These are phyloP conservation scores for Rosellinia necatrix DNA, from an alignment of 2,329 filamentous ascomycete species.

Conservation along the genomic window DNA sequence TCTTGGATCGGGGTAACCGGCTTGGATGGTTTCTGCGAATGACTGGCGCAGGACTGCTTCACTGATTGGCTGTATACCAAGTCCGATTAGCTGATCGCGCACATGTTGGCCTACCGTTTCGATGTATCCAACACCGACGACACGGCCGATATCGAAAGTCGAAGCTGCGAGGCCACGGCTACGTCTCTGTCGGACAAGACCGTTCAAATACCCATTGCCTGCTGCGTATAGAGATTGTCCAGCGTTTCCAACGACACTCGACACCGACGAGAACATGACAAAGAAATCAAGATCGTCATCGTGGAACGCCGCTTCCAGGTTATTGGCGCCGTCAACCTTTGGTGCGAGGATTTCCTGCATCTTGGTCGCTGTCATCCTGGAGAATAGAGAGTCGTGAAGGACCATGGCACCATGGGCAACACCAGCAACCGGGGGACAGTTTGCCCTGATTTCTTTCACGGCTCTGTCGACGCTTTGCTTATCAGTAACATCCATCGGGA, in stretches of 20 bases:
- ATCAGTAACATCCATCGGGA: constrained; percentile 30
- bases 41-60: constrained; percentile 21
- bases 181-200: constrained; percentile 10
- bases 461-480: background rate
- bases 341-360: constrained; percentile 35
- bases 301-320: constrained; percentile 40
- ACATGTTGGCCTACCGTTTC: constrained; percentile 20
- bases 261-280: constrained; percentile 40
- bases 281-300: constrained; percentile 44
- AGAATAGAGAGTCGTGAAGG: constrained; percentile 37
- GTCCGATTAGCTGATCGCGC: background rate
- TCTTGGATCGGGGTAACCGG: constrained; percentile 12
- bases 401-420: constrained; percentile 47
- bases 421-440: constrained; percentile 42
- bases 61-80: constrained; percentile 13
- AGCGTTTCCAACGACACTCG: constrained; percentile 15
- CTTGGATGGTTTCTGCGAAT: constrained; percentile 24
- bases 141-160: constrained; percentile 17
- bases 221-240: constrained; percentile 20
- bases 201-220: constrained; percentile 6
- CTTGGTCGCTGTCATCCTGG: constrained; percentile 29
- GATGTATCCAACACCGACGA: constrained; percentile 29
- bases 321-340: constrained; percentile 41
- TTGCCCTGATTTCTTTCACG: constrained; percentile 16
- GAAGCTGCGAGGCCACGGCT: constrained; percentile 14